Base-by-base conservation (phyloP, 2,329 filamentous ascomycete species). In the Balansia obtecta region DNA sequence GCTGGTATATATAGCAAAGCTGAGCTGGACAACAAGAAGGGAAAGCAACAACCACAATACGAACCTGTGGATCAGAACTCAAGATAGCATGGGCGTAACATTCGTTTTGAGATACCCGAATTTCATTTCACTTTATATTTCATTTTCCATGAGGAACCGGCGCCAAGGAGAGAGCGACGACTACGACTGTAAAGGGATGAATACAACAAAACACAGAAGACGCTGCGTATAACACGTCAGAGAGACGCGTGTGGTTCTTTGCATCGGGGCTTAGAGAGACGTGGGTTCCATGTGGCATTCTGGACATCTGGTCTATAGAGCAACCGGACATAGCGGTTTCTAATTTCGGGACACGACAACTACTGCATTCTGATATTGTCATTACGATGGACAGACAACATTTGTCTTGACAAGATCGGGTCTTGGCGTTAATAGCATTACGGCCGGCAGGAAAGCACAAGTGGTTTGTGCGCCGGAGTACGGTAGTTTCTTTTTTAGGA, bases 1-100 rank as follows among this genome's bases (percentile, higher is more conserved):
- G 77, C 76, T 9, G 76, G 70, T 12, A 75, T 74, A 62, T 81
- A 80, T 66, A 77, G 74, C 63, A 74, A 74, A 57, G 74, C 77
- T 15, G 76, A 79, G 63, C 63, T 79, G 38, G 70, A 75, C 57
- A 69, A 70, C 58, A 76, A 72, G 64, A 61, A 56, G 58, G 63
- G 55, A 53, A 61, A 61, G 52, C 57, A 59, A 40, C 57, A 64
- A 52, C 47, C 59, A 4, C 51, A 58, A 22, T 69, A 69, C 57
- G 65, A 67, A 56, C 60, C 65, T 18, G 58, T 69, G 15, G 57
- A 62, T n/a, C 66, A 68, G 50, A 63, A 60, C 50, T 46, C 57
- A 40, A 56, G 58, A 45, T 62, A 58, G 53, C 42, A 46, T 27
- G 22, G n/a, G 33, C 10, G 11, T 18, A 39, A 11, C 41, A 38